A percentile compares a stretch with the other conserved stretches of the same genome.
Evolutionary conservation across 768 basidiomycete genomes (phyloP).

Genomic region (Bullera alba): DNA sequence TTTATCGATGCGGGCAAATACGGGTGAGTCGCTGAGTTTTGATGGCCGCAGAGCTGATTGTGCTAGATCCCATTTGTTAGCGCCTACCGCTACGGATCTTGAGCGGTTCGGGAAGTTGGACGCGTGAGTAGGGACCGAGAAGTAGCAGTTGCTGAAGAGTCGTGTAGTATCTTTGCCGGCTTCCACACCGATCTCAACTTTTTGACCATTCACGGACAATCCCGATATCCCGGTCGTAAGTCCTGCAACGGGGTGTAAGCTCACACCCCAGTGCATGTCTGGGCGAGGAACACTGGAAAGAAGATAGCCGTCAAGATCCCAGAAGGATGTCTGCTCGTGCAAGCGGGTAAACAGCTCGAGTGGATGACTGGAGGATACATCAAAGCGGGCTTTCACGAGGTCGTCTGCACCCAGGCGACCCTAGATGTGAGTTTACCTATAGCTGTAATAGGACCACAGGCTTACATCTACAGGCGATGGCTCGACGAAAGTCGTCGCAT

Average conservation of each 20-base stretch:
- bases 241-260: slow-evolving; percentile 45
- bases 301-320: slow-evolving; percentile 83
- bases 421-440: slow-evolving; percentile 52
- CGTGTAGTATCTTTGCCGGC: slow-evolving; percentile 71
- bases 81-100: slow-evolving; percentile 88
- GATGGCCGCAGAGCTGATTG: slow-evolving; percentile 2
- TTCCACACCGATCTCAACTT: slow-evolving; percentile 94
- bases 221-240: slow-evolving; percentile 33
- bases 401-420: slow-evolving; percentile 78
- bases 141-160: neutral
- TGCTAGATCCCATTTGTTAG: slow-evolving; percentile 72
- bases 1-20: slow-evolving; percentile 76
- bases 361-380: slow-evolving; percentile 66
- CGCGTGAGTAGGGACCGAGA: slow-evolving; percentile 18
- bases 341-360: slow-evolving; percentile 93
- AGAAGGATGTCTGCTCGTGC: slow-evolving; percentile 73
- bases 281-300: slow-evolving; percentile 90
- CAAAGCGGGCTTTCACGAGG: slow-evolving; percentile 91
- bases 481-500: slow-evolving; percentile 54
- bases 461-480: slow-evolving; percentile 53
- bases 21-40: slow-evolving; percentile 54
- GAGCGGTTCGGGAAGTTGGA: slow-evolving; percentile 57
- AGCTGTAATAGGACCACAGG: neutral
- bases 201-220: slow-evolving; percentile 50
- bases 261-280: slow-evolving; percentile 64